Conservation (phyloP, 1,284 basidiomycete genomes). For the Ganoderma leucocontextum region DNA sequence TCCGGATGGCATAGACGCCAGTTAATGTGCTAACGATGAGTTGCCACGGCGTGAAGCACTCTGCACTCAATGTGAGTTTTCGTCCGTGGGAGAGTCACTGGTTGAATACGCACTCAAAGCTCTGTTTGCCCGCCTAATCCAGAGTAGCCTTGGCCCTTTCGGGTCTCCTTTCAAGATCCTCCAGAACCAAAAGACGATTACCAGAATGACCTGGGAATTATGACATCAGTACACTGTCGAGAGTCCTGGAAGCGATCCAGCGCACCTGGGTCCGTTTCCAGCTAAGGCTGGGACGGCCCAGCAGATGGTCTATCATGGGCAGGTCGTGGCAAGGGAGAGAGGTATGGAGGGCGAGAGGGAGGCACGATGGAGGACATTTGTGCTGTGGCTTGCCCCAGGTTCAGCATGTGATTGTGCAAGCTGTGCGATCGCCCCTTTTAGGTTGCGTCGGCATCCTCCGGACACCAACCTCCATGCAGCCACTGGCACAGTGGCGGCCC, state of each 20-base stretch:
- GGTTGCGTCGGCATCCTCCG: neutral
- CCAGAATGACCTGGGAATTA: constrained; percentile 74
- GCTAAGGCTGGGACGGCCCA: constrained; percentile 47
- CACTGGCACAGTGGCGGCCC: no score
- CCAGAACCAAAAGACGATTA: constrained; percentile 92
- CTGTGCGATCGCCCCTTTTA: constrained; percentile 7
- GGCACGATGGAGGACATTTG: constrained; percentile 13
- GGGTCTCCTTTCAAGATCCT: constrained; percentile 77
- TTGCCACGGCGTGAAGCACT: constrained; percentile 94
- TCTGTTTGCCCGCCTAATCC: constrained; percentile 68
- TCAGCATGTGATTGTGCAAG: constrained; percentile 30
- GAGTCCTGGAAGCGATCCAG: neutral
- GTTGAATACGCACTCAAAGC: constrained; percentile 59
- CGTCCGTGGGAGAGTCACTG: neutral
- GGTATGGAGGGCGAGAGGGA: neutral
- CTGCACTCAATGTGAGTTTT: constrained; percentile 48
- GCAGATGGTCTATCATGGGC: constrained; percentile 49
- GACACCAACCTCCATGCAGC: neutral
- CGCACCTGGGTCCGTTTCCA: constrained; percentile 49
- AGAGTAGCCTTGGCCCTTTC: constrained; percentile 69
- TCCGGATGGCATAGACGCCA: constrained; percentile 83
- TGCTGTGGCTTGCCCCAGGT: constrained; percentile 16
- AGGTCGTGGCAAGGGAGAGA: constrained; percentile 28
- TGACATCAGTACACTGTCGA: constrained; percentile 9
- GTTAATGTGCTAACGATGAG: constrained; percentile 89